Evolutionary conservation across 169 alveolate species (phyloP).

Genomic region (Plasmodium yoelii): DNA sequence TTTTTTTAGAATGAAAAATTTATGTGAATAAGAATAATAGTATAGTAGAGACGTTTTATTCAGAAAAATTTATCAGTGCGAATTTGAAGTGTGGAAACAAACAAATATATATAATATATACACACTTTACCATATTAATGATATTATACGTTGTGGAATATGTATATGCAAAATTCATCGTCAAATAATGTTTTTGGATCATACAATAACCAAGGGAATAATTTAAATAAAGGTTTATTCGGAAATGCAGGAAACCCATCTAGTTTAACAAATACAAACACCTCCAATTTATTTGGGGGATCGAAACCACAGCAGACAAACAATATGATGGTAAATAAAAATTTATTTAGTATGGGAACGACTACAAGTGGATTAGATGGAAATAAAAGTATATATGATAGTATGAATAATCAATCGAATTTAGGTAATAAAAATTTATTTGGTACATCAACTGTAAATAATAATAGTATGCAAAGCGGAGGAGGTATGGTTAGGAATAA

Average conservation of each 20-base stretch:
- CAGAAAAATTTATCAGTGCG: too few relatives aligned
- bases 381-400: conserved; percentile 51
- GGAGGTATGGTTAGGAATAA: conserved; percentile 55
- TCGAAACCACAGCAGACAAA: conserved; percentile 50
- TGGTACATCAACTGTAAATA: conserved; percentile 39
- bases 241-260: conserved; percentile 49
- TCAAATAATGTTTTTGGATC: conserved; percentile 67
- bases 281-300: conserved; percentile 56
- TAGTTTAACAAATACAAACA: conserved; percentile 24
- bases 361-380: conserved; percentile 26
- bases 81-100: neutral
- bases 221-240: conserved; percentile 61
- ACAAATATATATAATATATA: conserved; percentile 2
- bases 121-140: too few relatives aligned
- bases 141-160: neutral
- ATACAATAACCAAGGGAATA: conserved; percentile 49
- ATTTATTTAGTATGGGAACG: conserved; percentile 35
- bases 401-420: conserved; percentile 43
- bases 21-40: too few relatives aligned
- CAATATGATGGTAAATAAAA: conserved; percentile 51
- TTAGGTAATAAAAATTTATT: conserved; percentile 51
- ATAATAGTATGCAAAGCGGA: conserved; percentile 5
- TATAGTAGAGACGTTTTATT: too few relatives aligned
- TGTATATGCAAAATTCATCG: conserved; percentile 70
- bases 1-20: too few relatives aligned